These are phyloP conservation scores for Clarireedia sp. DNA, from an alignment of 2,329 filamentous ascomycete genomes.

Conservation along the genomic window DNA sequence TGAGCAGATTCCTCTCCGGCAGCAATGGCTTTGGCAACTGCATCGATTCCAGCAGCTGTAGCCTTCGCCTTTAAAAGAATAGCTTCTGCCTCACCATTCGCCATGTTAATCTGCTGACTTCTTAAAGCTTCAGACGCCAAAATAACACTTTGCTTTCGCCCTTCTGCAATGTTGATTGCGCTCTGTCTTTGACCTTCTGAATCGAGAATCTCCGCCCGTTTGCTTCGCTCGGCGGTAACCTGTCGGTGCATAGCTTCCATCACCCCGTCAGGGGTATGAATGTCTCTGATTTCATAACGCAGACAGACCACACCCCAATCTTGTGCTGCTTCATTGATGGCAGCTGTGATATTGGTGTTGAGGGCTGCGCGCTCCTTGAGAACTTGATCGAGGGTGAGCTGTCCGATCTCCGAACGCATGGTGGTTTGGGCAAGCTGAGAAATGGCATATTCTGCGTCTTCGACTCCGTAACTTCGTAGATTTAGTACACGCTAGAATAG, in stretches of 20 bases:
- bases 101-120: conserved; percentile 87
- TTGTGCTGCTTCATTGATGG: conserved; percentile 95
- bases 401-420: conserved; percentile 97
- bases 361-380: conserved; percentile 93
- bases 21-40: conserved; percentile 68
- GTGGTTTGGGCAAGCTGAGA: conserved; percentile 96
- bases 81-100: conserved; percentile 86
- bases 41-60: conserved; percentile 81
- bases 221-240: conserved; percentile 93
- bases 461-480: conserved; percentile 74
- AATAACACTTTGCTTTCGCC: conserved; percentile 93
- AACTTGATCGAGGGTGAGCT: conserved; percentile 92
- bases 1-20: conserved; percentile 69
- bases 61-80: conserved; percentile 80
- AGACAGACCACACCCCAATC: conserved; percentile 96
- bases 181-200: conserved; percentile 95
- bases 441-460: conserved; percentile 98
- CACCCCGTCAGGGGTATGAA: conserved; percentile 87
- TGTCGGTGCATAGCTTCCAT: conserved; percentile 98
- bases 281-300: conserved; percentile 96
- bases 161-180: conserved; percentile 98
- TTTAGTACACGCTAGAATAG: not conserved
- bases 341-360: conserved; percentile 97
- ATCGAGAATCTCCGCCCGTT: conserved; percentile 94
- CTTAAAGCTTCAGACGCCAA: conserved; percentile 86